These are phyloP conservation scores for Juncus inflexus DNA, from an alignment of 176 grass and related monocot genomes.

Conservation along the genomic window DNA sequence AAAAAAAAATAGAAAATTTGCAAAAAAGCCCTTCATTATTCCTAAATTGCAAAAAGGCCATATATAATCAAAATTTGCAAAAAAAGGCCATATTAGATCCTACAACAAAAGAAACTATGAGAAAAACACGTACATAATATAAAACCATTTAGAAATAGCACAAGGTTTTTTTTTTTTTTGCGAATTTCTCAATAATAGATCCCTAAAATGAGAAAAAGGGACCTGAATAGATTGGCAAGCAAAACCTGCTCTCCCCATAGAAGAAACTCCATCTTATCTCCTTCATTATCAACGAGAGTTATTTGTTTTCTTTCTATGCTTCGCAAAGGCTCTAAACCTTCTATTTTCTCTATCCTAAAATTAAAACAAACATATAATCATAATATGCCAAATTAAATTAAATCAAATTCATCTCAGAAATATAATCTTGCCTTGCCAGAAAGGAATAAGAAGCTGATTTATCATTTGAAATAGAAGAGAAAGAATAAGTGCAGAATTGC, in stretches of 20 bases:
- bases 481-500: conserved; percentile 87
- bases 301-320: conserved; percentile 64
- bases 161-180: neutral
- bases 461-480: conserved; percentile 62
- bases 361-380: conserved; percentile 14
- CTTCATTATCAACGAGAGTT: conserved; percentile 67
- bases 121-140: too few relatives aligned
- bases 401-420: neutral
- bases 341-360: conserved; percentile 78
- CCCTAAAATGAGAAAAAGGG: conserved; percentile 22
- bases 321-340: conserved; percentile 56
- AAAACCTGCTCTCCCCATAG: conserved; percentile 92
- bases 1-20: too few relatives aligned
- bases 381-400: neutral
- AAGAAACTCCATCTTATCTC: conserved; percentile 69
- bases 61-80: too few relatives aligned
- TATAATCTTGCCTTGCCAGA: conserved; percentile 64
- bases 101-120: too few relatives aligned
- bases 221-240: conserved; percentile 98
- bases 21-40: too few relatives aligned
- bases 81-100: too few relatives aligned
- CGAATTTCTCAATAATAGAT: neutral
- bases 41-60: too few relatives aligned
- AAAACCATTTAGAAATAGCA: neutral
- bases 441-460: conserved; percentile 64